Evolutionary conservation across 192 early-diverging fungal genomes (phyloP), one percentile per base, ranked within the genome.

Genomic region (Backusella australiensis): DNA sequence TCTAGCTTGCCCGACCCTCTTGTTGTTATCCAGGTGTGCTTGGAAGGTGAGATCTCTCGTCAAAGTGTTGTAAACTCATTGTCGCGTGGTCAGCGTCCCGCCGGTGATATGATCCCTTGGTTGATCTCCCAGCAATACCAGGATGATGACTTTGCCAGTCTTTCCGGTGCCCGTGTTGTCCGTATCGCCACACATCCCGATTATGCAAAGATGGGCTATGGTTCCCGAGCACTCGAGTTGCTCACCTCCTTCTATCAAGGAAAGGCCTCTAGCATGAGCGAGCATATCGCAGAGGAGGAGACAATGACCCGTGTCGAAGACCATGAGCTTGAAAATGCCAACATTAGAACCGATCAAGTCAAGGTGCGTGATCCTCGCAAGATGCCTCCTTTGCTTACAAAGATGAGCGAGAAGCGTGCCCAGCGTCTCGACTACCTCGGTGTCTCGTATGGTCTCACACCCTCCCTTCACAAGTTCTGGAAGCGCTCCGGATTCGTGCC

Each of bases 71-170:
- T 96, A 67, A 90, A 92, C 75, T 90, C 93, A 23, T 90, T 99
- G 56, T 88, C 91, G 17, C 88, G 93, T 26, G 98, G 98, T 77
- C 89, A 92, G 71, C 93, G 97, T 67, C 88, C 92, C 42, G 86
- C 91, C 69, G 98, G 98, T 29, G 98, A 99, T 75, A 84, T 99
- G 84, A 98, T 99, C 78, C 98, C 98, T 0, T 99, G 98, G 98
- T 88, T 97, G 35, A 89, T 99, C 34, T 89, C 95, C 14, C 97
- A 98, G 79, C 89, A 93, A 81, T 96, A 91, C 84, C 97, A 98
- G 86, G 98, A 99, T 86, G 94, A 95, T 78, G 97, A 97, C 80
- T 99, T 99, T 87, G 96, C 97, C 1, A 84, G 90, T 8, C 84
- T 99, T 32, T 96, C 94, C 2, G 98, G 98, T 23, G 98, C 96